Conservation (phyloP, 1,139 yeast species). For the Chernovozyma aurita region DNA sequence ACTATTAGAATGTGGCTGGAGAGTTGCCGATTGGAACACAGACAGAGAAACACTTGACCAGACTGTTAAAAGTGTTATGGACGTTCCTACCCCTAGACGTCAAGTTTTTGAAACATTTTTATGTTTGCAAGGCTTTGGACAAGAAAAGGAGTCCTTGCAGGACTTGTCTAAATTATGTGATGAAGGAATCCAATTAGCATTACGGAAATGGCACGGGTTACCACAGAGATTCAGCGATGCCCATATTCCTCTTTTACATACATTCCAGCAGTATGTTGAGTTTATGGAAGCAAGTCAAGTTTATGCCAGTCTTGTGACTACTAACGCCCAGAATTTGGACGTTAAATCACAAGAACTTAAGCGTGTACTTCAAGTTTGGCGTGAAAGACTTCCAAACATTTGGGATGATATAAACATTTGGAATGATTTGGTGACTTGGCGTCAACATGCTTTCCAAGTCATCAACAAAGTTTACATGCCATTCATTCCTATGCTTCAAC, state of each 20-base stretch:
- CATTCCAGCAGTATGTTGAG: conserved; percentile 96
- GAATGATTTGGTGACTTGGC: conserved; percentile 98
- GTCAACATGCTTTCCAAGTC: conserved; percentile 98
- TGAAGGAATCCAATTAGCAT: conserved; percentile 91
- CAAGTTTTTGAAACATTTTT: conserved; percentile 93
- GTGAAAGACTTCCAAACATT: conserved; percentile 90
- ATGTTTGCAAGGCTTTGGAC: conserved; percentile 89
- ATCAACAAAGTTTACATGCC: conserved; percentile 94
- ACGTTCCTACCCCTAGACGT: conserved; percentile 95
- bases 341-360: conserved; percentile 90
- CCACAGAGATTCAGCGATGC: conserved; percentile 80
- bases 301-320: conserved; percentile 80
- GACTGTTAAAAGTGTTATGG: conserved; percentile 94
- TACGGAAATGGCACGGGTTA: conserved; percentile 89
- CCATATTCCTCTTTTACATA: conserved; percentile 85
- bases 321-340: conserved; percentile 89
- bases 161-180: conserved; percentile 86
- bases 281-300: conserved; percentile 97
- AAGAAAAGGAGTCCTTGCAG: conserved; percentile 74
- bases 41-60: conserved; percentile 94
- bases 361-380: conserved; percentile 94
- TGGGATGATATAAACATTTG: conserved; percentile 98
- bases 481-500: conserved; percentile 80
- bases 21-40: conserved; percentile 97
- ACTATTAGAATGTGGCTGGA: conserved; percentile 96